A percentile compares a stretch with the other conserved stretches of the same genome.
These are phyloP conservation scores for Phytopythium kandeliae DNA, from an alignment of 352 stramenopile species.

Conservation along the genomic window DNA sequence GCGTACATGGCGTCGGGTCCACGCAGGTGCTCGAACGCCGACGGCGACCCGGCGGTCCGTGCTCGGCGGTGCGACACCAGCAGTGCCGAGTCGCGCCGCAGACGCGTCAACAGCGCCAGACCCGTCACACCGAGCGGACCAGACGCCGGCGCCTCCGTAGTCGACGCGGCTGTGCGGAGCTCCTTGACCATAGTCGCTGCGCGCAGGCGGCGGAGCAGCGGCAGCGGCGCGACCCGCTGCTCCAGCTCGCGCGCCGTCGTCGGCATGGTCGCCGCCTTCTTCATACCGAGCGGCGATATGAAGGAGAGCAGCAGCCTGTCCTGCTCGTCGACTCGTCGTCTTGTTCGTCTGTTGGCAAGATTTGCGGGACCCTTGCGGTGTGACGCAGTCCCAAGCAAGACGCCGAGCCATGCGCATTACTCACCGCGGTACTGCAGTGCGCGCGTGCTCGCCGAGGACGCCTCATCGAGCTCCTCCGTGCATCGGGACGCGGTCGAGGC, in stretches of 20 bases:
- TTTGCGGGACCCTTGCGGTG: too few relatives aligned
- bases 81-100: not conserved
- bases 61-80: not conserved
- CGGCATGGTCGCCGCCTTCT: slow-evolving; percentile 16
- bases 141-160: too few relatives aligned
- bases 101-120: not conserved
- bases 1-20: slow-evolving; percentile 12
- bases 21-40: slow-evolving; percentile 6
- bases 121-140: not conserved
- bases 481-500: too few relatives aligned
- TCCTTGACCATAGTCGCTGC: not conserved
- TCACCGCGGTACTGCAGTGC: too few relatives aligned
- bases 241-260: slow-evolving; percentile 12
- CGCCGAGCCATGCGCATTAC: too few relatives aligned
- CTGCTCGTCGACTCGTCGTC: not conserved
- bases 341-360: not conserved
- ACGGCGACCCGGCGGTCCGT: not conserved
- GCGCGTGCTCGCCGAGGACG: too few relatives aligned
- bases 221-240: not conserved
- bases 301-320: not conserved
- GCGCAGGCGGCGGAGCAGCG: not conserved
- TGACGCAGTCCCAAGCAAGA: too few relatives aligned
- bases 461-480: too few relatives aligned
- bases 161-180: slow-evolving; percentile 5
- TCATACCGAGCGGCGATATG: slow-evolving; percentile 1